Evolutionary conservation across 2,329 filamentous ascomycete species (phyloP), one percentile per base, ranked within the genome.

Genomic region (Alternaria postmessia): DNA sequence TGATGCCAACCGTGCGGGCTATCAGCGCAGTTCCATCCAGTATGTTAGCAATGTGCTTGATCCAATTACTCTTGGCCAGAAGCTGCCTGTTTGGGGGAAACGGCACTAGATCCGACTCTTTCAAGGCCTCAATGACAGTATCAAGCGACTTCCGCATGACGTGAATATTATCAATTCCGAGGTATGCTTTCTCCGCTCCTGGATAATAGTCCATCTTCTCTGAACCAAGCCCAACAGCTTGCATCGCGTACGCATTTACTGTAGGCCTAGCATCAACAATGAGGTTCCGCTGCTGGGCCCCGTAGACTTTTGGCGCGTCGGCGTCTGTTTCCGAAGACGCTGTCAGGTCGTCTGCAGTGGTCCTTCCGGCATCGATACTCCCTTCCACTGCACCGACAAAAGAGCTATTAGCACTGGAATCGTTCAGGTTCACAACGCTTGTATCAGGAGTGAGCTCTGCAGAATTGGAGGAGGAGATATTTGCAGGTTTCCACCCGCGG

Each of bases 171-270:
- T 96, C 94, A 72, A 99, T 99, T 64, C 92, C 95, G 57, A 99
- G 86, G 75, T 96, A 99, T 30, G 91, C 90, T 79, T 97, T 97
- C 60, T 90, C 90, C 16, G 93, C 93, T 72, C 94, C 94, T 63
- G 91, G 92, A 81, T 99, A 99, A 79, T 97, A 91, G 66, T 97
- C 92, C 92, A 98, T 97, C 72, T 97, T 97, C 79, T 99, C 95
- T 0, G 94, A 97, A 2, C 95, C 95, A 76, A 94, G 89, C 7
- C 95, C 95, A 65, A 94, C 89, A 4, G 94, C 92, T 77, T 97
- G 94, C 86, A 97, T 98, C 7, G 93, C 93, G 68, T 94, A 89
- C 20, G 95, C 95, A 76, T 99, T 99, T 68, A 99, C 89, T 4
- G 91, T 95, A 16, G 95, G 95, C 46, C 95, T 88, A 44, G 95